phyloP scores from a whole-genome alignment of 352 stramenopile species.

The Globisporangium lucens region DNA sequence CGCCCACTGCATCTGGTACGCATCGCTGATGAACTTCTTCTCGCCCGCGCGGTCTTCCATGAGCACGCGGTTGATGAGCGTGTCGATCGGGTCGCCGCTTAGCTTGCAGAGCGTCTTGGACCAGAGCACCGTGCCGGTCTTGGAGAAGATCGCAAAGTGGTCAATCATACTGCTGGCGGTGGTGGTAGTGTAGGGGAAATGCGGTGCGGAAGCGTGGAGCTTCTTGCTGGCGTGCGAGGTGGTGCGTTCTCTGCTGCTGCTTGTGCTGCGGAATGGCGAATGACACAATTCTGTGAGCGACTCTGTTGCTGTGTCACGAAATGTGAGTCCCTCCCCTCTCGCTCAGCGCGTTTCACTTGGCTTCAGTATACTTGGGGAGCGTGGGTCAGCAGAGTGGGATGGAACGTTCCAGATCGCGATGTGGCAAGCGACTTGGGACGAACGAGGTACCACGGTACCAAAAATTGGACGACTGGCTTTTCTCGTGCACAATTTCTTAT shows the following conservation, averaged over 20 bases:
- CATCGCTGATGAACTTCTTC: conserved; percentile 81
- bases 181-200: not conserved
- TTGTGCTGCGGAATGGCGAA: conserved; percentile 3
- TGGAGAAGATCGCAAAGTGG: conserved; percentile 91
- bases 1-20: conserved; percentile 89
- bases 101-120: conserved; percentile 87
- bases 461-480: conserved; percentile 3
- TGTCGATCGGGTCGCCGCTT: conserved; percentile 81
- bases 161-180: conserved; percentile 76
- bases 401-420: conserved; percentile 20
- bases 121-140: conserved; percentile 89
- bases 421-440: conserved; percentile 10
- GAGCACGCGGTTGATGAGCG: conserved; percentile 87
- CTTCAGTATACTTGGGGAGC: not conserved
- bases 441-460: not conserved
- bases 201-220: not conserved
- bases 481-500: conserved; percentile 3
- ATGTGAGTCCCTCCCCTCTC: conserved; percentile 4
- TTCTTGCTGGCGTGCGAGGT: not conserved
- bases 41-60: conserved; percentile 87
- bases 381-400: conserved; percentile 7
- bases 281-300: not conserved
- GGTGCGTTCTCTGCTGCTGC: not conserved
- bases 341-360: conserved; percentile 7
- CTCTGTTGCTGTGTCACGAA: conserved; percentile 1